A percentile compares a stretch with the other conserved stretches of the same genome.
These are phyloP conservation scores for Verticillium zaregamsianum DNA, from an alignment of 2,329 filamentous ascomycete species.

Conservation along the genomic window DNA sequence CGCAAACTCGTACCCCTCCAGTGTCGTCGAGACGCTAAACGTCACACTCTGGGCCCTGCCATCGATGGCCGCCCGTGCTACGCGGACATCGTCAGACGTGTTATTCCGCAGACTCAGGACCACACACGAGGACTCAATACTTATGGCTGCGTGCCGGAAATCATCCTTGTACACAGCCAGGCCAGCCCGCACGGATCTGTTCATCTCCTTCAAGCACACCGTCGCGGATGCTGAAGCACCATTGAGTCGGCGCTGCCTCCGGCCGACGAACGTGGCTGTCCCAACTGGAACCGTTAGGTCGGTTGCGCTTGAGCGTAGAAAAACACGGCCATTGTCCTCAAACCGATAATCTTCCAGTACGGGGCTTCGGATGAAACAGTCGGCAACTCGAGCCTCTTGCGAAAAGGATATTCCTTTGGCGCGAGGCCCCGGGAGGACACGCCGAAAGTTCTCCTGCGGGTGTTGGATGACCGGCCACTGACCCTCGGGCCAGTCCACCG, in stretches of 20 bases:
- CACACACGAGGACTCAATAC: neutral
- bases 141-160: neutral
- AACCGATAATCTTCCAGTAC: conserved; percentile 1
- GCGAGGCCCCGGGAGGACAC: neutral
- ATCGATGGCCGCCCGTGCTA: neutral
- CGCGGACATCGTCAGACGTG: neutral
- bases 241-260: conserved; percentile 3
- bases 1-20: neutral
- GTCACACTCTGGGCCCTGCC: neutral
- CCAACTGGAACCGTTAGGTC: conserved; percentile 1
- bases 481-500: conserved; percentile 6
- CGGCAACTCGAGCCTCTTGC: neutral
- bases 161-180: conserved; percentile 9
- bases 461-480: conserved; percentile 5
- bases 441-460: neutral
- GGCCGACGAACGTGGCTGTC: conserved; percentile 6
- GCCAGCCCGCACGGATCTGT: neutral
- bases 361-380: conserved; percentile 6
- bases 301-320: neutral
- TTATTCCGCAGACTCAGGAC: neutral
- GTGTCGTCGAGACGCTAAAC: neutral
- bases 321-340: neutral
- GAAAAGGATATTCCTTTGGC: neutral
- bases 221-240: neutral
- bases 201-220: neutral